These are phyloP conservation scores for Globisporangium megalacanthum DNA, from an alignment of 352 stramenopile species.

Conservation along the genomic window DNA sequence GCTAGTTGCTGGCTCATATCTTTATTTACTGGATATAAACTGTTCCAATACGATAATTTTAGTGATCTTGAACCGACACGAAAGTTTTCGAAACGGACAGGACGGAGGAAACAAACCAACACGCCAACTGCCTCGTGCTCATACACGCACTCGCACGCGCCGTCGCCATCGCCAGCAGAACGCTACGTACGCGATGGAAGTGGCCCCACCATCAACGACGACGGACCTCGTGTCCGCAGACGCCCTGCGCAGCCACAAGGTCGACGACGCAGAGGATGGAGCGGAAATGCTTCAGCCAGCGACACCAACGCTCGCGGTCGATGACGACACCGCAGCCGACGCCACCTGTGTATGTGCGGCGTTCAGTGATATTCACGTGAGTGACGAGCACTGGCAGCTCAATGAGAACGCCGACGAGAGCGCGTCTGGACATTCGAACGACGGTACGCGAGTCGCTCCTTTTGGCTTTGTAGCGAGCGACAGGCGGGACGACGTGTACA, in stretches of 20 bases:
- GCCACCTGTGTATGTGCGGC: background rate
- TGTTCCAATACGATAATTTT: too few relatives aligned
- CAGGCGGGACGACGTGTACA: too few relatives aligned
- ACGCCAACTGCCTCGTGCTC: too few relatives aligned
- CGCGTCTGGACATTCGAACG: too few relatives aligned
- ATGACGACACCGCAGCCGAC: background rate
- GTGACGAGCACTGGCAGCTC: background rate
- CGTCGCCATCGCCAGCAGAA: background rate
- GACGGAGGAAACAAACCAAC: too few relatives aligned
- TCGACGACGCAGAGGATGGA: background rate
- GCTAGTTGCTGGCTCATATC: too few relatives aligned
- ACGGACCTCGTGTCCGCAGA: background rate
- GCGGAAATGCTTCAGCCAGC: constrained; percentile 7
- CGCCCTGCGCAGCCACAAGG: background rate
- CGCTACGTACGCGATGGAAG: background rate
- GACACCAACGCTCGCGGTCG: constrained; percentile 3
- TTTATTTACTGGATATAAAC: too few relatives aligned
- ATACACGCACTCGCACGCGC: too few relatives aligned
- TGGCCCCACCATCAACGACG: background rate
- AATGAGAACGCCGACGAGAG: background rate
- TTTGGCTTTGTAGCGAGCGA: too few relatives aligned
- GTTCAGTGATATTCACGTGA: background rate
- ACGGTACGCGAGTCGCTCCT: too few relatives aligned
- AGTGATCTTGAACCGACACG: too few relatives aligned
- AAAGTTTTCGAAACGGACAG: too few relatives aligned